Conservation (phyloP, 2,329 filamentous ascomycete species). For the Remersonia thermophila region DNA sequence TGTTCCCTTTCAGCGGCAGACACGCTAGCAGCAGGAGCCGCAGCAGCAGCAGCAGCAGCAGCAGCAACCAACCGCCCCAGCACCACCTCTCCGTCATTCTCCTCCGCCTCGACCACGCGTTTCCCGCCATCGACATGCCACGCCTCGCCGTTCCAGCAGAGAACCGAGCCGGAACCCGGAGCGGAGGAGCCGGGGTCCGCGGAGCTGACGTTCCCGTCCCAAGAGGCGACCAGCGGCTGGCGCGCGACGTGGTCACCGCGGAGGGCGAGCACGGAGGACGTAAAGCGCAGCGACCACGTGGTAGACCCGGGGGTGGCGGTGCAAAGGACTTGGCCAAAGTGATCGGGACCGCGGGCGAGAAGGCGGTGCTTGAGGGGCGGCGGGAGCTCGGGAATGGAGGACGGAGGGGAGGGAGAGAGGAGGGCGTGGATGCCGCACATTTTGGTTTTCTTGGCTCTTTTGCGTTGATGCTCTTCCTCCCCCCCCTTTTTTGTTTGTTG, state of each 20-base stretch:
- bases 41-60: slow-evolving; percentile 21
- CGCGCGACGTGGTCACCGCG: slow-evolving; percentile 57
- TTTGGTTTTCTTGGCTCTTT: too few species aligned
- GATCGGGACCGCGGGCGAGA: slow-evolving; percentile 47
- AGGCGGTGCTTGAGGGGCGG: slow-evolving; percentile 33
- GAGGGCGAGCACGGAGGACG: slow-evolving; percentile 83
- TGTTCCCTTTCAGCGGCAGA: slow-evolving; percentile 16
- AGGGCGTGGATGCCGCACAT: slow-evolving; percentile 52
- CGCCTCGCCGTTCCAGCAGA: slow-evolving; percentile 97
- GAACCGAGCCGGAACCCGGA: slow-evolving; percentile 38
- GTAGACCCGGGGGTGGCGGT: slow-evolving; percentile 18
- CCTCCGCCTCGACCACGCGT: slow-evolving; percentile 44
- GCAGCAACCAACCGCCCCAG: slow-evolving; percentile 43
- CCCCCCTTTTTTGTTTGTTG: too few species aligned
- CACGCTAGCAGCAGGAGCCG: neutral
- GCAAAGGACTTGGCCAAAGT: slow-evolving; percentile 34
- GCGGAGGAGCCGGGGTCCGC: too few species aligned
- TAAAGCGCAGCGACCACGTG: slow-evolving; percentile 43
- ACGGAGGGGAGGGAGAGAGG: slow-evolving; percentile 27
- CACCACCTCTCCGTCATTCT: slow-evolving; percentile 68
- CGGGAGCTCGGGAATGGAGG: slow-evolving; percentile 21
- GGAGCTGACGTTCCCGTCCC: too few species aligned
- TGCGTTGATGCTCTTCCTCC: too few species aligned
- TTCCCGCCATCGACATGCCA: slow-evolving; percentile 55
- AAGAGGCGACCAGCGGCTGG: slow-evolving; percentile 54